These are phyloP conservation scores for Solanum lignicaule DNA, from an alignment of 257 asterid genomes.

Conservation along the genomic window DNA sequence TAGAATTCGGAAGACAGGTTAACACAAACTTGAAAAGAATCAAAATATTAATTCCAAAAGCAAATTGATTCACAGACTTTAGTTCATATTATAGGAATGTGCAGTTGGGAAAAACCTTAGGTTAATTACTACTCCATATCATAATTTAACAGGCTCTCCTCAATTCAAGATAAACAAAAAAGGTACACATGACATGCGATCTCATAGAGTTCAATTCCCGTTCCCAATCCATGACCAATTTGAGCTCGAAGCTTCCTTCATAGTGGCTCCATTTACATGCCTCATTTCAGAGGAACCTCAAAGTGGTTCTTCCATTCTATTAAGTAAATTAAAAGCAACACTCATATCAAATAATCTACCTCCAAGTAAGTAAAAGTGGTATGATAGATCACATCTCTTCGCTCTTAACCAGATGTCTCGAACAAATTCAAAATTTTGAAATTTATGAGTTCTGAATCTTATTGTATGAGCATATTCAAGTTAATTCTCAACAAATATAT, in stretches of 20 bases:
- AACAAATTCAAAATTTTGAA: background rate
- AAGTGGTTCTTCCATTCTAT: background rate
- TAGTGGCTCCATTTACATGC: background rate
- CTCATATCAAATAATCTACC: background rate
- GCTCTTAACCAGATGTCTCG: background rate
- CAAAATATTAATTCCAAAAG: background rate
- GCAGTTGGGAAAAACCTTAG: background rate
- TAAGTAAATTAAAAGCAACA: background rate
- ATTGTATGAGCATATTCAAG: background rate
- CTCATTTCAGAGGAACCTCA: background rate
- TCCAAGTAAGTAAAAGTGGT: background rate
- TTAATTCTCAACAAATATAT: too few relatives aligned
- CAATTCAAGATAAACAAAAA: background rate
- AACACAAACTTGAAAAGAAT: background rate
- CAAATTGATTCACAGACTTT: background rate
- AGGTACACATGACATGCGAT: background rate
- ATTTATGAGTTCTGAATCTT: background rate
- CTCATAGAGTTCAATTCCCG: background rate
- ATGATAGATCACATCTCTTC: rapidly evolving
- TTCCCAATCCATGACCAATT: background rate
- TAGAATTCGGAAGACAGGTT: background rate
- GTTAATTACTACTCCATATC: background rate
- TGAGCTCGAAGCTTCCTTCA: background rate
- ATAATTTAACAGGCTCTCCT: background rate
- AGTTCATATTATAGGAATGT: background rate